These are phyloP conservation scores for Neofusicoccum kwambonambiense DNA, from an alignment of 2,329 filamentous ascomycete species.

Conservation along the genomic window DNA sequence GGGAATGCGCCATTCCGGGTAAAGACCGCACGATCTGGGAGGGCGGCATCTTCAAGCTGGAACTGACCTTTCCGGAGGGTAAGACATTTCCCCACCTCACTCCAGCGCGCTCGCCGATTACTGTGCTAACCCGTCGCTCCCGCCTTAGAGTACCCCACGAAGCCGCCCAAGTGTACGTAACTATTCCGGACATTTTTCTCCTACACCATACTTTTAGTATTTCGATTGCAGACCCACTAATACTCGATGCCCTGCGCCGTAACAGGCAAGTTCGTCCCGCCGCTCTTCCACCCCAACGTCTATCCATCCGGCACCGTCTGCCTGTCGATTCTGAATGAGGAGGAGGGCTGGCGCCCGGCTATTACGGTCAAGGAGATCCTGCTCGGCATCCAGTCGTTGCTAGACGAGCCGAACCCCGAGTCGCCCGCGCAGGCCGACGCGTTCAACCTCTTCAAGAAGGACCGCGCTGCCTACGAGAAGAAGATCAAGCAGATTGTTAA, in stretches of 20 bases:
- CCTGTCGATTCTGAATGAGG: constrained; percentile 94
- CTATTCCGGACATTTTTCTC: not conserved
- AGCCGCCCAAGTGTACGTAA: constrained; percentile 86
- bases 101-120: not conserved
- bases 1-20: constrained; percentile 95
- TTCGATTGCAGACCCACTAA: constrained; percentile 20
- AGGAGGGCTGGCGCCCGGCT: constrained; percentile 97
- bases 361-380: constrained; percentile 99
- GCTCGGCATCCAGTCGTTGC: constrained; percentile 89
- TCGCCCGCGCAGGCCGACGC: constrained; percentile 96
- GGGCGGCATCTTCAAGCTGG: constrained; percentile 93
- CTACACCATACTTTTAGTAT: not conserved
- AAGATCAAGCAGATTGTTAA: constrained; percentile 82
- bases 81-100: constrained; percentile 35
- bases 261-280: constrained; percentile 90
- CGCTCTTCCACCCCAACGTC: constrained; percentile 97
- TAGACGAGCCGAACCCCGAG: constrained; percentile 95
- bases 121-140: not conserved
- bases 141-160: constrained; percentile 86
- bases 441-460: constrained; percentile 95
- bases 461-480: constrained; percentile 81
- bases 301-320: constrained; percentile 98
- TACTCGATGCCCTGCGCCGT: not conserved
- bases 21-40: constrained; percentile 98
- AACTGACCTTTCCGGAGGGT: constrained; percentile 92